Base-by-base conservation (phyloP, 805 yeast genomes). In the Allodekkera sacchari region DNA sequence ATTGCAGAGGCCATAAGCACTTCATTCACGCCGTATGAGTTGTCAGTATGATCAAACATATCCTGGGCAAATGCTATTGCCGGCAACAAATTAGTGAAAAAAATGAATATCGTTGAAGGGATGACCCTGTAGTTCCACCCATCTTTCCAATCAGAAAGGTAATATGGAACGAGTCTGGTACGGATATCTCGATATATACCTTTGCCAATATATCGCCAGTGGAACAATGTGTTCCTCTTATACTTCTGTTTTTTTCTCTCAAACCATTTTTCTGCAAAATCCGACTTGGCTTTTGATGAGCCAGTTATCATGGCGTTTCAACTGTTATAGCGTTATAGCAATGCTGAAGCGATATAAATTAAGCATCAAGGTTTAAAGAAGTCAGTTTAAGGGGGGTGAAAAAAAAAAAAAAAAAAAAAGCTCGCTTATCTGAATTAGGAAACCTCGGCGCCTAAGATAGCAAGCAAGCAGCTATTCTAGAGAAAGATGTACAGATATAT, bases 61-160 rank as follows among this genome's bases (percentile, higher is more conserved):
- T 89, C 97, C 50, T 85, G 96, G 0, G 96, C 94, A 64, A 89
- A 89, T 0, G 97, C 96, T 25, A 89, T 68, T 0, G 96, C 96
- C 2, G 97, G 97, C 23, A 89, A 63, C 27, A 89, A 52, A 52
- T 92, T 89, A 26, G 95, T 87, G 64, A 92, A 87, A 55, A 81
- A 89, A 10, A 92, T 81, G 52, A 72, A 85, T 2, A 82, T 59
- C 1, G 85, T 77, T 0, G 95, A 65, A 0, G 98, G 98, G 2
- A 89, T 63, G 10, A 88, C 94, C 47, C 98, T 58, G 52, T 92
- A 92, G 50, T 83, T 78, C 56, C 69, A 64, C 0, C 89, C 89
- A 59, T 89, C 97, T 11, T 47, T 68, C 74, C 89, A 79, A 52
- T 89, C 97, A 1, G 85, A 71, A 30, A 44, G 33, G 48, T 89